Conservation (phyloP, 768 basidiomycete species). For the Cystoderma amianthinum region DNA sequence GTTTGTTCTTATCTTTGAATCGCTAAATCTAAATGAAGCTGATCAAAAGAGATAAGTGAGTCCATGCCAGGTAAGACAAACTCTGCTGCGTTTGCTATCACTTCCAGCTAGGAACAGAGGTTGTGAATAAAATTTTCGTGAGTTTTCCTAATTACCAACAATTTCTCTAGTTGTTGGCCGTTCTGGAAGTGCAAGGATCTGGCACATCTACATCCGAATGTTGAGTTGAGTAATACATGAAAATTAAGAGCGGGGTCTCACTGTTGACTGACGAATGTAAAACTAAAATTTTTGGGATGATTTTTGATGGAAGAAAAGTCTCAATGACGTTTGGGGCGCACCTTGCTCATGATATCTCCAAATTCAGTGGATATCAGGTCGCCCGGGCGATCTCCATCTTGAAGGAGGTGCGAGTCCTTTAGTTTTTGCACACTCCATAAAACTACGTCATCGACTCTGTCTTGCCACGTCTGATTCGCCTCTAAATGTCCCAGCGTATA, state of each 20-base stretch:
- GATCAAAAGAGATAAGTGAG: conserved; percentile 2
- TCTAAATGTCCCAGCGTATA: conserved; percentile 57
- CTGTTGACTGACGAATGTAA: conserved; percentile 68
- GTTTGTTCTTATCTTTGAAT: conserved; percentile 62
- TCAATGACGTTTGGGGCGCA: background rate
- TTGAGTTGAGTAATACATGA: background rate
- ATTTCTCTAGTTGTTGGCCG: conserved; percentile 57
- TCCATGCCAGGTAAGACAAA: conserved; percentile 18
- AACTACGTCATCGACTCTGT: conserved; percentile 69
- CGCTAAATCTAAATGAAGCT: conserved; percentile 43
- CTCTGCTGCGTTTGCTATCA: conserved; percentile 63
- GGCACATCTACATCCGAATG: conserved; percentile 69
- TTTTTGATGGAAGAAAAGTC: background rate
- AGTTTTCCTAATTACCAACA: conserved; percentile 37
- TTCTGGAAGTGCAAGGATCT: conserved; percentile 53
- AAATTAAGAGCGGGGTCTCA: conserved; percentile 14
- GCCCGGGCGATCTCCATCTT: conserved; percentile 32
- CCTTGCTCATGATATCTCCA: conserved; percentile 87
- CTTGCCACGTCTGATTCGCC: conserved; percentile 57
- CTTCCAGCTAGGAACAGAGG: conserved; percentile 44
- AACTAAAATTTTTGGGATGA: too few species aligned
- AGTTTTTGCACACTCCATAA: conserved; percentile 55
- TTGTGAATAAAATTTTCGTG: conserved; percentile 2
- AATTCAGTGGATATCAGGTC: conserved; percentile 60
- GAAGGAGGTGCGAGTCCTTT: conserved; percentile 52